Evolutionary conservation across 2,329 filamentous ascomycete species (phyloP).

Genomic region (Incumbomyces lentus): DNA sequence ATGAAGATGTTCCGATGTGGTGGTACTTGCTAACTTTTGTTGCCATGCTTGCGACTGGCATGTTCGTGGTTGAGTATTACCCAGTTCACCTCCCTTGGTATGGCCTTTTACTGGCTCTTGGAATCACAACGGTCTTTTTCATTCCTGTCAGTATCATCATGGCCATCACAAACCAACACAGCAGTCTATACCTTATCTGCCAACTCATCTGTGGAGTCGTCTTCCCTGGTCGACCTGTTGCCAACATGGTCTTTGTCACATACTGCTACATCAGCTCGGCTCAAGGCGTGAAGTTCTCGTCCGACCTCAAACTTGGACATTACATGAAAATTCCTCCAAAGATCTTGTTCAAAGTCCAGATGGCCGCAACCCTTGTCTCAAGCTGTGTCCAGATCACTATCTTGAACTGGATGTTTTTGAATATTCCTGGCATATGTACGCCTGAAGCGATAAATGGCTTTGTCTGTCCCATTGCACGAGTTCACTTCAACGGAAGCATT

Average conservation of each 20-base stretch:
- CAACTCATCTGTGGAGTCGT: slow-evolving; percentile 73
- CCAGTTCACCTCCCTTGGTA: slow-evolving; percentile 80
- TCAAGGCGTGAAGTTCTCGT: slow-evolving; percentile 80
- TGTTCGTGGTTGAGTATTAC: slow-evolving; percentile 77
- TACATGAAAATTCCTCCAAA: slow-evolving; percentile 54
- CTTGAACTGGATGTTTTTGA: slow-evolving; percentile 80
- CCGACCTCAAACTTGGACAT: slow-evolving; percentile 66
- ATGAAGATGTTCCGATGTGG: slow-evolving; percentile 67
- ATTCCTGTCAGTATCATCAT: slow-evolving; percentile 88
- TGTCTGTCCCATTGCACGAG: slow-evolving; percentile 74
- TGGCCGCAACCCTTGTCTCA: slow-evolving; percentile 54
- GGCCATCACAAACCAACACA: slow-evolving; percentile 85
- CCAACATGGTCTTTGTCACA: slow-evolving; percentile 88
- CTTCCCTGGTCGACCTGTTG: slow-evolving; percentile 75
- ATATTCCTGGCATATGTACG: slow-evolving; percentile 69
- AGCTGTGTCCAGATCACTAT: slow-evolving; percentile 73
- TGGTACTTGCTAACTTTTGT: slow-evolving; percentile 73
- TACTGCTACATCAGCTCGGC: slow-evolving; percentile 84
- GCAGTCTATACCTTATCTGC: slow-evolving; percentile 75
- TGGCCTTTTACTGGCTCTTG: slow-evolving; percentile 66
- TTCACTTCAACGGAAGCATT: slow-evolving; percentile 84
- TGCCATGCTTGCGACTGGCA: slow-evolving; percentile 66
- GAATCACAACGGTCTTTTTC: slow-evolving; percentile 70
- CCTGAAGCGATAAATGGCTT: slow-evolving; percentile 73
- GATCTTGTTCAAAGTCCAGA: slow-evolving; percentile 50